A percentile compares a stretch with the other conserved stretches of the same genome.
Evolutionary conservation across 495 filamentous ascomycete genomes (phyloP).

Genomic region (Niebla homalea): DNA sequence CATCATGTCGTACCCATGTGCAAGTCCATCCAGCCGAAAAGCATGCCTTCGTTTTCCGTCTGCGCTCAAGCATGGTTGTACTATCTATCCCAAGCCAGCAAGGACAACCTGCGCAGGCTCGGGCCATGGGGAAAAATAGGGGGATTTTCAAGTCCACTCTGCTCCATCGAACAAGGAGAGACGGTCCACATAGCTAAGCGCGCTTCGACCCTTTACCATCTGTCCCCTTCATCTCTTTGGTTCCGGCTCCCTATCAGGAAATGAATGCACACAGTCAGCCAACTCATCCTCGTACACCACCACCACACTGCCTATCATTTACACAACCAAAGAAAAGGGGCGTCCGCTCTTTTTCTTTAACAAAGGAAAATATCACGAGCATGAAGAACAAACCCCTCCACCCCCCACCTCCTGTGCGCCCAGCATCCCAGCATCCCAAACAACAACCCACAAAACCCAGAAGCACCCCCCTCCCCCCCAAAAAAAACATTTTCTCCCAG

Average conservation of each 20-base stretch:
- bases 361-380: no score
- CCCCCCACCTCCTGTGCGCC: no score
- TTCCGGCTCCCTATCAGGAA: conserved; percentile 20
- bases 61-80: neutral
- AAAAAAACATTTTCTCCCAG: no score
- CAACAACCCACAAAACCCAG: neutral
- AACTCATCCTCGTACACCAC: neutral
- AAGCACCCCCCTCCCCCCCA: neutral
- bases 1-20: no score
- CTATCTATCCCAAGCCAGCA: neutral
- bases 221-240: conserved; percentile 26
- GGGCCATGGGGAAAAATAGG: no score
- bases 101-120: no score
- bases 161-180: neutral
- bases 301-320: no score
- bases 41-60: neutral
- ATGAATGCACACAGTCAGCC: neutral
- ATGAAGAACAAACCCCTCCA: no score
- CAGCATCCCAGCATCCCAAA: neutral
- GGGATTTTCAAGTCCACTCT: neutral
- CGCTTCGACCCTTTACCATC: conserved; percentile 17
- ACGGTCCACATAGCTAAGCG: conserved; percentile 2
- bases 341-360: no score
- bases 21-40: neutral
- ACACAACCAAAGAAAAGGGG: no score